Percentiles rank a stretch among this genome's conserved stretches.
Evolutionary conservation across 257 asterid species (phyloP).

Genomic region (Solanum ossicruentum): DNA sequence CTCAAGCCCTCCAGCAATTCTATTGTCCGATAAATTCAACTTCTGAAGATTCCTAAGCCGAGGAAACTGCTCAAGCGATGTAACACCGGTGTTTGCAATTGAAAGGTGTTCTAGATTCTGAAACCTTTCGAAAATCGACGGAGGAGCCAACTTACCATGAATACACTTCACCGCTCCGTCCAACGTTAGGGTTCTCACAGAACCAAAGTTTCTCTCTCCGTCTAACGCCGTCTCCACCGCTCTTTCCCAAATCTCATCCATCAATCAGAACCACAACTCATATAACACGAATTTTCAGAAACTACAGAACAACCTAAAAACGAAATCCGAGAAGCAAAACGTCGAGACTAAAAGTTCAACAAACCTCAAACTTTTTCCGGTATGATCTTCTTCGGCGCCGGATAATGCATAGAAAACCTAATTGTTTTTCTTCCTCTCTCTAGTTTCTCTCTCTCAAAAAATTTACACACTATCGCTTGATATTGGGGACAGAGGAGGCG

Average conservation of each 20-base stretch:
- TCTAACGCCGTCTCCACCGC: slow-evolving; percentile 87
- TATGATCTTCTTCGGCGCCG: not conserved
- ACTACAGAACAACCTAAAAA: not conserved
- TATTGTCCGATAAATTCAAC: slow-evolving; percentile 71
- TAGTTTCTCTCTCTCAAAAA: slow-evolving; percentile 21
- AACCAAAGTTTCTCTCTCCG: slow-evolving; percentile 63
- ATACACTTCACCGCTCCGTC: slow-evolving; percentile 94
- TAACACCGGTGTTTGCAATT: slow-evolving; percentile 76
- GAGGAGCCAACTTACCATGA: slow-evolving; percentile 84
- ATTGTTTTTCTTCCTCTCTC: not conserved
- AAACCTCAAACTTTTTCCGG: not conserved
- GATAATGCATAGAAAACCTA: slow-evolving; percentile 1
- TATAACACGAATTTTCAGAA: not conserved
- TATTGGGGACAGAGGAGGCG: slow-evolving; percentile 24
- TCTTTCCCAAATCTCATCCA: slow-evolving; percentile 97
- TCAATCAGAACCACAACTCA: slow-evolving; percentile 8
- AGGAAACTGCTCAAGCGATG: slow-evolving; percentile 82
- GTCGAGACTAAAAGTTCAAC: not conserved
- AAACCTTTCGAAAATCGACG: slow-evolving; percentile 87
- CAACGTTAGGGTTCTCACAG: slow-evolving; percentile 62
- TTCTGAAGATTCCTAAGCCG: slow-evolving; percentile 57
- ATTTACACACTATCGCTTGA: slow-evolving; percentile 5
- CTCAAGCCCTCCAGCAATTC: slow-evolving; percentile 84
- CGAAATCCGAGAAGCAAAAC: not conserved
- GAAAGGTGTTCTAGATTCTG: slow-evolving; percentile 70